phyloP scores from a whole-genome alignment of 1,284 basidiomycete species.

The Ustilago vetiveriae region DNA sequence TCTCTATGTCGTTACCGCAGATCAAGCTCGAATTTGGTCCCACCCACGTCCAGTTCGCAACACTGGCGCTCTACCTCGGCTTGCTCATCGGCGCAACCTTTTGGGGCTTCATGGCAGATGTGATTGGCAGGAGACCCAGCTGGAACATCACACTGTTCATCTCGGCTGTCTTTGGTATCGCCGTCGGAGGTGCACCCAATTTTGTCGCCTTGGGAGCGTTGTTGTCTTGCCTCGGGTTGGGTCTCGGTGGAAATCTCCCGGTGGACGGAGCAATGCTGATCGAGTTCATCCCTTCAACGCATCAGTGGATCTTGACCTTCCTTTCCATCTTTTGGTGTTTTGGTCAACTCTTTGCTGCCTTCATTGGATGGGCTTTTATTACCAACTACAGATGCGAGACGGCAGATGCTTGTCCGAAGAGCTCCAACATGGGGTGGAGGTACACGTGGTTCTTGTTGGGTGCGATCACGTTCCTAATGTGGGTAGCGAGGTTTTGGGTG shows the following conservation, averaged over 20 bases:
- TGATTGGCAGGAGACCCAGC: slow-evolving; percentile 71
- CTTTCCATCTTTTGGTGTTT: slow-evolving; percentile 76
- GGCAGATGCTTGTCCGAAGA: slow-evolving; percentile 68
- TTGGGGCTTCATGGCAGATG: slow-evolving; percentile 70
- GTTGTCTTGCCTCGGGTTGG: slow-evolving; percentile 72
- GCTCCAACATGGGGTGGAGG: slow-evolving; percentile 74
- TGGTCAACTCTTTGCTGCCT: slow-evolving; percentile 70
- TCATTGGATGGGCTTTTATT: slow-evolving; percentile 69
- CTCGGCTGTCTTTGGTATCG: slow-evolving; percentile 73
- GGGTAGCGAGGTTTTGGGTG: slow-evolving; percentile 64
- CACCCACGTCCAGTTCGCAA: slow-evolving; percentile 54
- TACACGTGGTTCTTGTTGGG: slow-evolving; percentile 72
- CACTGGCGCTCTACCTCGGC: slow-evolving; percentile 73
- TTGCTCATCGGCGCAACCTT: slow-evolving; percentile 73
- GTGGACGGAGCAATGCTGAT: slow-evolving; percentile 64
- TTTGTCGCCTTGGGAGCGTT: slow-evolving; percentile 72
- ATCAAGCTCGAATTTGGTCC: slow-evolving; percentile 56
- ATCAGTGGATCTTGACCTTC: slow-evolving; percentile 74
- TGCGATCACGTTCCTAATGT: slow-evolving; percentile 58
- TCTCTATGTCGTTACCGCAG: slow-evolving; percentile 58
- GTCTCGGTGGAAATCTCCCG: slow-evolving; percentile 71
- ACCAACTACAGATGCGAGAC: slow-evolving; percentile 68
- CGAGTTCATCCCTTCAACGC: slow-evolving; percentile 57
- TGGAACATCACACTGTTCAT: slow-evolving; percentile 75
- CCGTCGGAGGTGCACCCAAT: slow-evolving; percentile 72